phyloP scores from a whole-genome alignment of 1,284 basidiomycete species.

The Volvariella volvacea region DNA sequence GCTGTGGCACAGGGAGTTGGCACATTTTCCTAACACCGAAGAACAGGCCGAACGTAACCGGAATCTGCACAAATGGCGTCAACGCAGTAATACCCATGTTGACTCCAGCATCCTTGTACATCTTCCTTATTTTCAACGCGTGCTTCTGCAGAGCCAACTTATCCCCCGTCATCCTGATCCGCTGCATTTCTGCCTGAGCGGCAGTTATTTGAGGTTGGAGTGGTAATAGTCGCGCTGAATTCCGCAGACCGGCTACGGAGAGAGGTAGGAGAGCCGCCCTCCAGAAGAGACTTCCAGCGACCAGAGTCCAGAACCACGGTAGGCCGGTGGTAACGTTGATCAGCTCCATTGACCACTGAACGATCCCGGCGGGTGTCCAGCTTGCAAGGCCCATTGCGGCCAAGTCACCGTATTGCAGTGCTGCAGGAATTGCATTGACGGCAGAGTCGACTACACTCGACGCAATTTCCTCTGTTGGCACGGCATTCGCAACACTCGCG shows the following conservation, averaged over 20 bases:
- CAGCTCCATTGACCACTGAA: constrained; percentile 66
- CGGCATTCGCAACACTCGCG: constrained; percentile 5
- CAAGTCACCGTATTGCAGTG: constrained; percentile 75
- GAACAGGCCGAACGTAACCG: constrained; percentile 83
- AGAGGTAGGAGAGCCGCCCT: constrained; percentile 69
- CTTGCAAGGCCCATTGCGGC: constrained; percentile 66
- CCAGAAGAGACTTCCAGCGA: constrained; percentile 64
- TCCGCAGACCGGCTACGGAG: constrained; percentile 57
- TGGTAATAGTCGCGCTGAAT: constrained; percentile 64
- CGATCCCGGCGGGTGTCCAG: constrained; percentile 53
- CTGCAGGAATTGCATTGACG: constrained; percentile 24
- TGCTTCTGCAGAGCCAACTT: constrained; percentile 47
- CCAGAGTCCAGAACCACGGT: constrained; percentile 85
- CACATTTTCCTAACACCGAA: constrained; percentile 76
- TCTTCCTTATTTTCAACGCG: constrained; percentile 48
- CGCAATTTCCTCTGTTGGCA: not conserved
- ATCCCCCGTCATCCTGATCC: constrained; percentile 36
- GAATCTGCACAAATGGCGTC: constrained; percentile 67
- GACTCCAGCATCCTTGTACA: constrained; percentile 71
- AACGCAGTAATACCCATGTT: constrained; percentile 53
- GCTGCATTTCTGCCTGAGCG: constrained; percentile 43
- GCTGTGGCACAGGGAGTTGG: constrained; percentile 61
- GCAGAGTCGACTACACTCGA: constrained; percentile 21
- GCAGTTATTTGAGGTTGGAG: constrained; percentile 52
- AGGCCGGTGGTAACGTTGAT: constrained; percentile 70